Evolutionary conservation across 306 rosid genomes (phyloP).

Genomic region (Vigna radiata): DNA sequence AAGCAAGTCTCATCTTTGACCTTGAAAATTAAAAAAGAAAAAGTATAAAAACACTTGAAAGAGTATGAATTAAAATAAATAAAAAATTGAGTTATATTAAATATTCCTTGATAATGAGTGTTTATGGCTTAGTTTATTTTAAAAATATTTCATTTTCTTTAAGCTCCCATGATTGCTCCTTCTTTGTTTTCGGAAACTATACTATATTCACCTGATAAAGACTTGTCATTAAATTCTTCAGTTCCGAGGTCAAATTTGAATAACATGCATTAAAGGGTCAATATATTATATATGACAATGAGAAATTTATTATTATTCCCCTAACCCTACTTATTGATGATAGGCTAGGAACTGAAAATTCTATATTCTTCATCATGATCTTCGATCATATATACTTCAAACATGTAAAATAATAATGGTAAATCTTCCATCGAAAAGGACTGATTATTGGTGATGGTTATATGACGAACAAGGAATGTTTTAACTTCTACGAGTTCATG

Average conservation of each 20-base stretch:
- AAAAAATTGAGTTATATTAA: neutral
- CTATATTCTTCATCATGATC: constrained; percentile 17
- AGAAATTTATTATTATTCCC: constrained; percentile 14
- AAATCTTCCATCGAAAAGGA: constrained; percentile 17
- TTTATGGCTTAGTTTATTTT: neutral
- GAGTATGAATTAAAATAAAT: neutral
- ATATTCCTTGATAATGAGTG: neutral
- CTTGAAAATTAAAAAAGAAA: neutral
- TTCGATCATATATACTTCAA: constrained; percentile 5
- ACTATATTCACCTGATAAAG: constrained; percentile 1
- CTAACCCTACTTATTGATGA: constrained; percentile 14
- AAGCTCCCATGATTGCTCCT: neutral
- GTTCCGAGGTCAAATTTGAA: constrained; percentile 24
- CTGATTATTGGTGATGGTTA: constrained; percentile 10
- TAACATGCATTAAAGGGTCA: constrained; percentile 16
- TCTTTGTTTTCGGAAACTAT: neutral
- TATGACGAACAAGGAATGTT: constrained; percentile 7
- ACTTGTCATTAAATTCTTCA: constrained; percentile 23
- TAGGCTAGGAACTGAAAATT: constrained; percentile 29
- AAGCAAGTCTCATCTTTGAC: neutral
- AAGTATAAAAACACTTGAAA: neutral
- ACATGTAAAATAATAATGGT: constrained; percentile 37
- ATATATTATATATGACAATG: neutral
- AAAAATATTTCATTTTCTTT: neutral
- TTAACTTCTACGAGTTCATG: constrained; percentile 3